Conservation (phyloP, 257 asterid genomes). For the Mitragyna speciosa region DNA sequence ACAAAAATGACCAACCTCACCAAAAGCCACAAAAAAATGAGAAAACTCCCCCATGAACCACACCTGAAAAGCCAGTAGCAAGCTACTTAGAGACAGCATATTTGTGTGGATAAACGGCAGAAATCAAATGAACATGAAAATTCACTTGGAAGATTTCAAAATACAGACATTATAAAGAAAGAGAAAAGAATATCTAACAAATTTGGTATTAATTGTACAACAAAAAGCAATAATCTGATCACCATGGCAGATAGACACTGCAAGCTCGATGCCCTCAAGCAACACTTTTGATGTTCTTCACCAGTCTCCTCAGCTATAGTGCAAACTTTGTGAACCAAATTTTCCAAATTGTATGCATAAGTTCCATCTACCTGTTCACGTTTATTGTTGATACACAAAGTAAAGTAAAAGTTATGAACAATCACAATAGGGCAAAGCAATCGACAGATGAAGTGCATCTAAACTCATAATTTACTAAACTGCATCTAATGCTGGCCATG, state of each 20-base stretch:
- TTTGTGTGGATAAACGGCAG: not conserved
- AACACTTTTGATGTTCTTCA: conserved; percentile 52
- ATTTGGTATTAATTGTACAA: not conserved
- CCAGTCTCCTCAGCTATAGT: conserved; percentile 56
- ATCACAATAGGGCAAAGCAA: not conserved
- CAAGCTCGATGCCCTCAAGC: conserved; percentile 87
- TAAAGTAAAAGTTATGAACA: not conserved
- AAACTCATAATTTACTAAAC: not conserved
- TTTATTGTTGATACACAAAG: conserved; percentile 17
- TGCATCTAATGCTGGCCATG: not conserved
- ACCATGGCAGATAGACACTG: conserved; percentile 96
- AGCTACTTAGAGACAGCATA: not conserved
- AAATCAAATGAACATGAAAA: not conserved
- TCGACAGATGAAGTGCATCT: not conserved
- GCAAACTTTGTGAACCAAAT: conserved; percentile 65
- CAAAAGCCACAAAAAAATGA: conserved; percentile 71
- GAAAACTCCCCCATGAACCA: conserved; percentile 95
- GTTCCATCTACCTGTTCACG: conserved; percentile 77
- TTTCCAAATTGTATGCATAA: conserved; percentile 68
- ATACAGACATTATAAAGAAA: not conserved
- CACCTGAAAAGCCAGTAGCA: conserved; percentile 51
- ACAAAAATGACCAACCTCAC: conserved; percentile 55
- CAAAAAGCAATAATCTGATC: conserved; percentile 17
- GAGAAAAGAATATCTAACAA: not conserved
- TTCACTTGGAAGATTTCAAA: conserved; percentile 6